Conservation (phyloP, 192 early-diverging fungal species). For the Pilobolus umbonatus region DNA sequence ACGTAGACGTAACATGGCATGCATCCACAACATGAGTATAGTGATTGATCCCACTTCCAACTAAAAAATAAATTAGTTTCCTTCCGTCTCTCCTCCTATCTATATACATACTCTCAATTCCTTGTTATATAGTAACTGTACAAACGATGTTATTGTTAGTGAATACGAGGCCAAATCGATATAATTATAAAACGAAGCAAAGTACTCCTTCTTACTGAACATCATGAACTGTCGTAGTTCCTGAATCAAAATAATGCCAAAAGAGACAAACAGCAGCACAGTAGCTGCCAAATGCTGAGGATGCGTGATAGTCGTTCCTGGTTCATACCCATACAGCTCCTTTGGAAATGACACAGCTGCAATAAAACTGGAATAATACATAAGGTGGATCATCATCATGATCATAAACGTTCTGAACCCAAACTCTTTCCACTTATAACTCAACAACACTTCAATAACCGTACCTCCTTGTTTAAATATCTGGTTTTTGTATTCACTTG, state of each 20-base stretch:
- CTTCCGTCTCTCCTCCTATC: background rate
- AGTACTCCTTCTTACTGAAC: background rate
- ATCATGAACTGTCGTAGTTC: background rate
- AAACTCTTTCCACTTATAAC: slow-evolving; percentile 18
- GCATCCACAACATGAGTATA: slow-evolving; percentile 9
- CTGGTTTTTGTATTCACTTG: background rate
- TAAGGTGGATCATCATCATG: slow-evolving; percentile 1
- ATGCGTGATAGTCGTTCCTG: background rate
- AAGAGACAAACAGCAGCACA: background rate
- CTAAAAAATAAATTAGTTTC: background rate
- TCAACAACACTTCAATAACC: slow-evolving; percentile 7
- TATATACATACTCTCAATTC: too few species aligned
- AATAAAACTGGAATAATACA: slow-evolving; percentile 4
- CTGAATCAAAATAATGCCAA: background rate
- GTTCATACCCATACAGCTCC: background rate
- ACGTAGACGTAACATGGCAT: slow-evolving; percentile 3
- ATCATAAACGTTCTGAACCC: background rate
- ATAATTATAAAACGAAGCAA: background rate
- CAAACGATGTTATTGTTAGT: background rate
- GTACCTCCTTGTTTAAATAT: slow-evolving; percentile 14
- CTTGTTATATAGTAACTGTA: too few species aligned
- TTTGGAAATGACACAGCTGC: background rate
- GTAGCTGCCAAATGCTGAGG: background rate
- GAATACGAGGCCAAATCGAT: background rate
- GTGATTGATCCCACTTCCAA: slow-evolving; percentile 1